A percentile compares a stretch with the other conserved stretches of the same genome.
Evolutionary conservation across 192 early-diverging fungal species (phyloP).

Genomic region (Martensiomyces pterosporus): DNA sequence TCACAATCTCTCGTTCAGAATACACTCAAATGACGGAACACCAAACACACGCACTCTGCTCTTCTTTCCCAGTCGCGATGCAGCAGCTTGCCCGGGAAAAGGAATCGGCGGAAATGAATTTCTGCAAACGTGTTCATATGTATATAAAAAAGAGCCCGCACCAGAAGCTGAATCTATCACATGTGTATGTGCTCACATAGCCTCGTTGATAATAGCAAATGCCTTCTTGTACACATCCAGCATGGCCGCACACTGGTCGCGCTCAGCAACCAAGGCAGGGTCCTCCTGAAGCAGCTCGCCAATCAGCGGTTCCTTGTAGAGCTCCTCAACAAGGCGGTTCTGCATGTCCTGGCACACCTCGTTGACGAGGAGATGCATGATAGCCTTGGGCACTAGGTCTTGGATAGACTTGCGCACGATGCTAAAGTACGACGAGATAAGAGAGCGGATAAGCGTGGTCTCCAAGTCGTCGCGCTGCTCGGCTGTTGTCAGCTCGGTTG

Average conservation of each 20-base stretch:
- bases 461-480: slow-evolving; percentile 71
- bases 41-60: too few species aligned
- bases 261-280: slow-evolving; percentile 63
- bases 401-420: slow-evolving; percentile 78
- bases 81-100: too few species aligned
- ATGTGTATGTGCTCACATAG: too few species aligned
- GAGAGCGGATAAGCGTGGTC: slow-evolving; percentile 70
- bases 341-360: slow-evolving; percentile 68
- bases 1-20: neutral
- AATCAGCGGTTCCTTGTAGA: slow-evolving; percentile 70
- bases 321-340: slow-evolving; percentile 67
- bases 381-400: slow-evolving; percentile 75
- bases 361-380: slow-evolving; percentile 80
- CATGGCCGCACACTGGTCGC: slow-evolving; percentile 71
- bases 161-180: slow-evolving; percentile 3
- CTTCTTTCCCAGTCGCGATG: too few species aligned
- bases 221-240: slow-evolving; percentile 76
- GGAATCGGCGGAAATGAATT: slow-evolving; percentile 1
- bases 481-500: slow-evolving; percentile 38
- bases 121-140: neutral
- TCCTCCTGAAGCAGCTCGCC: slow-evolving; percentile 73
- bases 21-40: neutral
- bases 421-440: slow-evolving; percentile 74
- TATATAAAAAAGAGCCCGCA: neutral
- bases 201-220: slow-evolving; percentile 57